Conservation (phyloP, 2,329 filamentous ascomycete genomes). For the Fusarium nanum region DNA sequence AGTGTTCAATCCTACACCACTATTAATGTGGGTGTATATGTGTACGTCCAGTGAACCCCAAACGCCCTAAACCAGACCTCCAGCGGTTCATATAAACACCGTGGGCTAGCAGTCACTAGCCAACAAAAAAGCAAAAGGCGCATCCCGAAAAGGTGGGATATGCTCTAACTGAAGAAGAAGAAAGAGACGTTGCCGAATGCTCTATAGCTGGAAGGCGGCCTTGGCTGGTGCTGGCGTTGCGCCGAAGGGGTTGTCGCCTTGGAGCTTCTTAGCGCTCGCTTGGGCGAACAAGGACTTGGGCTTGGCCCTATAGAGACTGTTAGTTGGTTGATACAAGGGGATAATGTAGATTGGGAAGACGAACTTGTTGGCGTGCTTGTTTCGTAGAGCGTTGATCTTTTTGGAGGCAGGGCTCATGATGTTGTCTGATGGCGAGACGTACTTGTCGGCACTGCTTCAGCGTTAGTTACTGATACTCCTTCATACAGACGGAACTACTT, state of each 20-base stretch:
- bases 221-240: slow-evolving; percentile 51
- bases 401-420: slow-evolving; percentile 89
- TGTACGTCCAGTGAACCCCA: slow-evolving; percentile 38
- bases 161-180: slow-evolving; percentile 30
- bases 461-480: slow-evolving; percentile 18
- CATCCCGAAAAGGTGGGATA: slow-evolving; percentile 15
- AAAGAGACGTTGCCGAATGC: slow-evolving; percentile 3
- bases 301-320: slow-evolving; percentile 63
- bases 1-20: slow-evolving; percentile 37
- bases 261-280: slow-evolving; percentile 71
- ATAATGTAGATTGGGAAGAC: slow-evolving; percentile 46
- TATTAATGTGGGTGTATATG: slow-evolving; percentile 23
- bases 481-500: slow-evolving; percentile 46
- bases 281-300: slow-evolving; percentile 76
- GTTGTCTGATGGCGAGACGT: slow-evolving; percentile 86
- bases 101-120: slow-evolving; percentile 10
- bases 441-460: slow-evolving; percentile 60
- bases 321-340: slow-evolving; percentile 17
- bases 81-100: slow-evolving; percentile 30
- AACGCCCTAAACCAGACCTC: slow-evolving; percentile 40
- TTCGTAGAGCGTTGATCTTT: slow-evolving; percentile 84
- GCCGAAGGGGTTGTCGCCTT: slow-evolving; percentile 58
- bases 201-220: slow-evolving; percentile 38
- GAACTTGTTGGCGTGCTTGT: slow-evolving; percentile 83
- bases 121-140: slow-evolving; percentile 28